Evolutionary conservation across 495 filamentous ascomycete genomes (phyloP), one percentile per base, ranked within the genome.

Genomic region (Neurospora sp.): DNA sequence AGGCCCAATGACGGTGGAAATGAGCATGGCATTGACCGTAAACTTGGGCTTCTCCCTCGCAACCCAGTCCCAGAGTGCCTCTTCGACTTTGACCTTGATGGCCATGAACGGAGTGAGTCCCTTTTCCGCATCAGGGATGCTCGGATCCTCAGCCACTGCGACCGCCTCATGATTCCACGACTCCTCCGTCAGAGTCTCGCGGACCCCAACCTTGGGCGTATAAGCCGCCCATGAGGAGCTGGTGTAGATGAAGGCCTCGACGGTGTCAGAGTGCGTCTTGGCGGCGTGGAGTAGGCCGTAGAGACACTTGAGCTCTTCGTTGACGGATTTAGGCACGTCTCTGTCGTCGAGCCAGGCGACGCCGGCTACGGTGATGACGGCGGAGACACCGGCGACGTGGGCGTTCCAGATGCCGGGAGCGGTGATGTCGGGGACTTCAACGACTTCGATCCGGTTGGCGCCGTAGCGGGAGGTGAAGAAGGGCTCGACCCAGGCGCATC

Each of bases 391-490:
- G 59, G 84, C 75, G 44, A 86, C 70, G 27, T 78, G 76, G 16
- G 77, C 73, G 39, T 82, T 78, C 46, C 85, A 85, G 10, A 80
- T 80, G 18, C 82, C 81, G 0, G 72, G 76, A 7, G 76, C 71
- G 16, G 76, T 73, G 37, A 87, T 80, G 69, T 84, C 77, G 2
- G 78, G 41, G 1, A 88, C 79, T 46, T 84, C 72, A 0, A 81
- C 72, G 20, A 79, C 71, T 53, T 84, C 80, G 72, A 85, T 84
- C 1, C 72, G 72, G 12, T 76, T 81, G 8, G 40, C 11, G 8
- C 83, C 85, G 70, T 86, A 81, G 35, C 79, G 81, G 8, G 79
- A 44, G 9, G 79, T 72, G 72, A 87, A 86, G 61, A 80, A 73
- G 3, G 81, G 71, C 31, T 78, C 76, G 18, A 89, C 69, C 83